These are phyloP conservation scores for Nakaseomyces glabratus DNA, from an alignment of 1,139 yeast species.

Conservation along the genomic window DNA sequence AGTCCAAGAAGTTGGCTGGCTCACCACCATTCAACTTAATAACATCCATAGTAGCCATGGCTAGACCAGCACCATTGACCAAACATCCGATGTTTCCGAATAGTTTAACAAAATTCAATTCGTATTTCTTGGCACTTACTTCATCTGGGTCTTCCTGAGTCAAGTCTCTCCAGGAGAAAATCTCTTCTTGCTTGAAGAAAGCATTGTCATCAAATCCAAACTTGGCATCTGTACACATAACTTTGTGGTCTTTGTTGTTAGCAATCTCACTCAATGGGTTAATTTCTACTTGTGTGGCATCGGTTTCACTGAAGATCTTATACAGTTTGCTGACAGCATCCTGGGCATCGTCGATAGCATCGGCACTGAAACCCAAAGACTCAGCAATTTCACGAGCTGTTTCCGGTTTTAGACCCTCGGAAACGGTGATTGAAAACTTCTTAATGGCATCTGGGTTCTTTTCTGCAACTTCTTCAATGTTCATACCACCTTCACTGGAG, in stretches of 20 bases:
- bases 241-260: conserved; percentile 43
- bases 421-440: conserved; percentile 64
- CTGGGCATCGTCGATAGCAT: conserved; percentile 80
- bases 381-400: conserved; percentile 71
- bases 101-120: conserved; percentile 91
- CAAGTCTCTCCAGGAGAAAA: conserved; percentile 92
- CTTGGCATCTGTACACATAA: conserved; percentile 98
- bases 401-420: conserved; percentile 75
- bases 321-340: conserved; percentile 78
- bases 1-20: conserved; percentile 98
- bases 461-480: conserved; percentile 96
- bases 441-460: conserved; percentile 87
- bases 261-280: conserved; percentile 94
- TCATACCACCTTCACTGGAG: conserved; percentile 99
- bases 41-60: conserved; percentile 99
- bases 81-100: conserved; percentile 98
- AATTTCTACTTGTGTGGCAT: conserved; percentile 97
- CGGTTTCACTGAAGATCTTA: conserved; percentile 80
- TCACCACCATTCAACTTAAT: conserved; percentile 97
- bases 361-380: conserved; percentile 70
- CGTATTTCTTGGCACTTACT: conserved; percentile 81
- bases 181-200: conserved; percentile 86
- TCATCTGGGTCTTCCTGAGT: conserved; percentile 98
- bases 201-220: conserved; percentile 98
- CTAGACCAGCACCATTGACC: conserved; percentile 99